Percentiles rank a stretch among this genome's conserved stretches.
These are phyloP conservation scores for Triticum dicoccoides DNA, from an alignment of 176 grass and related monocot species.

Conservation along the genomic window DNA sequence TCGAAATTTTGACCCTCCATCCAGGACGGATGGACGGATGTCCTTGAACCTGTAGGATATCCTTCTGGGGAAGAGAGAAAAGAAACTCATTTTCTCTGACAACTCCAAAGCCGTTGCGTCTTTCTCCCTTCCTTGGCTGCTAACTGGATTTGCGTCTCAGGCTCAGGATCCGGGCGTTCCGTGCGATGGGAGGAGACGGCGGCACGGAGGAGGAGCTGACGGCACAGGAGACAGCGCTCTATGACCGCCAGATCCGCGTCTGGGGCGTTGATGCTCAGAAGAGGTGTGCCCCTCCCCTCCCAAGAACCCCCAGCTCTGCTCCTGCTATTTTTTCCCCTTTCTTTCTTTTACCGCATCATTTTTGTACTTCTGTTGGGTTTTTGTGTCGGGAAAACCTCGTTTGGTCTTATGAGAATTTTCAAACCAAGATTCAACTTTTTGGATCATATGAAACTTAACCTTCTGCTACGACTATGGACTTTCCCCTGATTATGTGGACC, in stretches of 20 bases:
- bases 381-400: background rate
- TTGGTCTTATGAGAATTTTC: background rate
- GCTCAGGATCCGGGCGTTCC: conserved; percentile 18
- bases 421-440: background rate
- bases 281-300: conserved; percentile 38
- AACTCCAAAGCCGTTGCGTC: background rate
- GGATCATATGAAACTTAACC: background rate
- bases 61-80: background rate
- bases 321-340: too few species aligned
- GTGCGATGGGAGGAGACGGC: conserved; percentile 33
- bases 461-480: background rate
- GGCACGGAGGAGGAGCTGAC: conserved; percentile 67
- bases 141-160: conserved; percentile 24
- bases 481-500: background rate
- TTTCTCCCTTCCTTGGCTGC: background rate
- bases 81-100: too few species aligned
- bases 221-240: conserved; percentile 90
- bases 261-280: conserved; percentile 99
- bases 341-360: background rate
- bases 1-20: background rate
- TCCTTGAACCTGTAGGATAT: background rate
- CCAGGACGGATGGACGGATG: background rate
- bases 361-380: background rate
- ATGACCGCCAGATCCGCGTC: conserved; percentile 96
- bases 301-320: too few species aligned